A percentile compares a stretch with the other conserved stretches of the same genome.
These are phyloP conservation scores for Calonectria leucothoes DNA, from an alignment of 2,329 filamentous ascomycete species.

Conservation along the genomic window DNA sequence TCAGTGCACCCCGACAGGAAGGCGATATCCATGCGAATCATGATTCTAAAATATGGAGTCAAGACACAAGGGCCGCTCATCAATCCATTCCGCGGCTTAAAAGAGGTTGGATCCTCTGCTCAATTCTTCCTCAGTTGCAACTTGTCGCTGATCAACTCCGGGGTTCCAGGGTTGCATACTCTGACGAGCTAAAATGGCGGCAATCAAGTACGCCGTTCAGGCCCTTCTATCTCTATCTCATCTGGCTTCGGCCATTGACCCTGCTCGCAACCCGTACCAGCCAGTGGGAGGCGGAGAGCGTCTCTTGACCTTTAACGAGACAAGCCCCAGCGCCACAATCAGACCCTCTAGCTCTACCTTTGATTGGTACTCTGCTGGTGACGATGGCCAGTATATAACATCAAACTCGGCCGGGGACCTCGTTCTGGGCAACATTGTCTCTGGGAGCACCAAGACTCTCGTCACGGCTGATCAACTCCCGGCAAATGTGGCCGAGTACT, in stretches of 20 bases:
- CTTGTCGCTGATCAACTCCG: background rate
- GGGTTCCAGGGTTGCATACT: background rate
- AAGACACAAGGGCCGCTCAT: background rate
- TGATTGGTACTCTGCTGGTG: constrained; percentile 68
- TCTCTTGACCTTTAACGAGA: constrained; percentile 71
- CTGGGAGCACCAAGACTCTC: constrained; percentile 66
- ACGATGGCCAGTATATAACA: constrained; percentile 72
- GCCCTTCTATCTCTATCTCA: constrained; percentile 25
- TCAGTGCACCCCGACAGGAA: background rate
- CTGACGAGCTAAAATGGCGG: background rate
- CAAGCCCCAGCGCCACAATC: constrained; percentile 59
- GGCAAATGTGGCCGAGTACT: constrained; percentile 66
- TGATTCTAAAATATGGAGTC: constrained; percentile 5
- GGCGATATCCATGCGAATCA: background rate
- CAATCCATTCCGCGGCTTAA: background rate
- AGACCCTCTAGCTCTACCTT: constrained; percentile 59
- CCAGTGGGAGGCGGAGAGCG: constrained; percentile 67
- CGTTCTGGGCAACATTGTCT: constrained; percentile 71
- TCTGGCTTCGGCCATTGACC: constrained; percentile 54
- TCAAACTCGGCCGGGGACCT: constrained; percentile 62
- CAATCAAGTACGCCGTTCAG: background rate
- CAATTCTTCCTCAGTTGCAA: background rate
- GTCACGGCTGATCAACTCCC: constrained; percentile 69
- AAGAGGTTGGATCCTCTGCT: background rate
- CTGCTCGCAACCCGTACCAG: constrained; percentile 64